phyloP scores from a whole-genome alignment of 495 filamentous ascomycete genomes.

The Chaetomidium leptoderma region DNA sequence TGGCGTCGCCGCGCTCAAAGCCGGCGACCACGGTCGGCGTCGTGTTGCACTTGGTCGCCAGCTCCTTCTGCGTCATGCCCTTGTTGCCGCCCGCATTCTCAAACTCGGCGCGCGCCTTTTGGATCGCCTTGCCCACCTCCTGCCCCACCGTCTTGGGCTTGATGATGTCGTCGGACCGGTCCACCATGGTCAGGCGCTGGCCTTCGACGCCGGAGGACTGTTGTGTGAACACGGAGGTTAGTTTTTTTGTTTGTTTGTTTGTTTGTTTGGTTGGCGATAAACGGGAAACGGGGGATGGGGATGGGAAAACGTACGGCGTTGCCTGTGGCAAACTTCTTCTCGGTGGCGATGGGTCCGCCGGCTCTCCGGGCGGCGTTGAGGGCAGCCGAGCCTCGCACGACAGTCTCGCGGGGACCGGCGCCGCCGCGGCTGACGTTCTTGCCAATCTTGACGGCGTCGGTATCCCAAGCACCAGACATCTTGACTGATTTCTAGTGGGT shows the following conservation, averaged over 20 bases:
- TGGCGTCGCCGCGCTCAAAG: slow-evolving; percentile 77
- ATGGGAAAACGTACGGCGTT: slow-evolving; percentile 63
- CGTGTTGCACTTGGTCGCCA: slow-evolving; percentile 91
- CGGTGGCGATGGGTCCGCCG: slow-evolving; percentile 72
- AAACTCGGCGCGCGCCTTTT: slow-evolving; percentile 61
- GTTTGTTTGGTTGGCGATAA: not conserved
- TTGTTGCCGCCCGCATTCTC: slow-evolving; percentile 52
- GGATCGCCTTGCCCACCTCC: slow-evolving; percentile 78
- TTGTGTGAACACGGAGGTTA: not conserved
- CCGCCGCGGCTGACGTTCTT: slow-evolving; percentile 65
- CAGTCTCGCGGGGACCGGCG: slow-evolving; percentile 67
- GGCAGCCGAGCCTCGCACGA: slow-evolving; percentile 79
- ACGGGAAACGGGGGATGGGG: not conserved
- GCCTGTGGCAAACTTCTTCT: slow-evolving; percentile 82
- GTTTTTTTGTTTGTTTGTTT: not conserved
- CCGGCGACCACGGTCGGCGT: slow-evolving; percentile 73
- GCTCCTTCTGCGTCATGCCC: slow-evolving; percentile 89
- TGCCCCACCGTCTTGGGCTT: slow-evolving; percentile 86
- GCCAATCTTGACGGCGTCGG: slow-evolving; percentile 82
- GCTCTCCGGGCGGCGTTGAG: slow-evolving; percentile 84
- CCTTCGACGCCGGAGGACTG: slow-evolving; percentile 68
- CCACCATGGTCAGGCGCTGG: slow-evolving; percentile 95
- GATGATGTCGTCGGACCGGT: slow-evolving; percentile 95
- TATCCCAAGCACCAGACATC: slow-evolving; percentile 73
- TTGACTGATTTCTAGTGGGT: slow-evolving; percentile 25